These are phyloP conservation scores for Fraxinus americana DNA, from an alignment of 257 asterid species.

Conservation along the genomic window DNA sequence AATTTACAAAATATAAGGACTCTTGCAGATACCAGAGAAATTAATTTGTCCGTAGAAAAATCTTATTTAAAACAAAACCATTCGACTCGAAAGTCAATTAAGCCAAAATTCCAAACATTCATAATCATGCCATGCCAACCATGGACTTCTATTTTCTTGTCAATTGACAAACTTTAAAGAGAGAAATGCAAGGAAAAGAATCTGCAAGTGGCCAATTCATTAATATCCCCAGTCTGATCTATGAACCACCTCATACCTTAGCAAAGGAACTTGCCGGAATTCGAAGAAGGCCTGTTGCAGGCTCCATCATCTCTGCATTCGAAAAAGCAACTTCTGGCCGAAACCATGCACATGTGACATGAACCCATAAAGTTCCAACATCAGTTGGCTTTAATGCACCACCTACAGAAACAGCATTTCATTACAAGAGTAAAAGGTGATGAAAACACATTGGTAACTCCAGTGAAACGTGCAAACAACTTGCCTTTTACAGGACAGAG, in stretches of 20 bases:
- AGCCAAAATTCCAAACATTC: slow-evolving; percentile 4
- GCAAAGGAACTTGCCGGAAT: slow-evolving; percentile 69
- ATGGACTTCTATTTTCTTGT: slow-evolving; percentile 2
- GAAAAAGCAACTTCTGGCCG: slow-evolving; percentile 84
- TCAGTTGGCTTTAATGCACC: slow-evolving; percentile 98
- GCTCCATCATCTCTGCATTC: slow-evolving; percentile 85
- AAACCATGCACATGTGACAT: slow-evolving; percentile 95
- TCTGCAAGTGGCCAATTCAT: slow-evolving; percentile 12
- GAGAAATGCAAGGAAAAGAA: slow-evolving; percentile 24
- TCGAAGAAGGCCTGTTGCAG: slow-evolving; percentile 78
- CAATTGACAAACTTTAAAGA: slow-evolving; percentile 12
- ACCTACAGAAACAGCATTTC: slow-evolving; percentile 55
- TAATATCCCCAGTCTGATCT: slow-evolving; percentile 28
- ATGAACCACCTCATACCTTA: slow-evolving; percentile 50
- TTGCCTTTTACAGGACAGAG: slow-evolving; percentile 94
- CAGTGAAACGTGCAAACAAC: slow-evolving; percentile 27
- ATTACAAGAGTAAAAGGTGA: slow-evolving; percentile 17
- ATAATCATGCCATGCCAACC: slow-evolving; percentile 16
- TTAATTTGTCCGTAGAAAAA: slow-evolving; percentile 3
- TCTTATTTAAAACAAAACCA: not conserved
- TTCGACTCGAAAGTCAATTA: slow-evolving; percentile 14
- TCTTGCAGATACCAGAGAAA: not conserved
- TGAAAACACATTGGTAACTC: slow-evolving; percentile 7
- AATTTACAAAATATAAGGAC: slow-evolving; percentile 21
- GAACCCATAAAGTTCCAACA: slow-evolving; percentile 80